Evolutionary conservation across 2,329 filamentous ascomycete species (phyloP), one percentile per base, ranked within the genome.

Genomic region (Kalaharituber pfeilii): DNA sequence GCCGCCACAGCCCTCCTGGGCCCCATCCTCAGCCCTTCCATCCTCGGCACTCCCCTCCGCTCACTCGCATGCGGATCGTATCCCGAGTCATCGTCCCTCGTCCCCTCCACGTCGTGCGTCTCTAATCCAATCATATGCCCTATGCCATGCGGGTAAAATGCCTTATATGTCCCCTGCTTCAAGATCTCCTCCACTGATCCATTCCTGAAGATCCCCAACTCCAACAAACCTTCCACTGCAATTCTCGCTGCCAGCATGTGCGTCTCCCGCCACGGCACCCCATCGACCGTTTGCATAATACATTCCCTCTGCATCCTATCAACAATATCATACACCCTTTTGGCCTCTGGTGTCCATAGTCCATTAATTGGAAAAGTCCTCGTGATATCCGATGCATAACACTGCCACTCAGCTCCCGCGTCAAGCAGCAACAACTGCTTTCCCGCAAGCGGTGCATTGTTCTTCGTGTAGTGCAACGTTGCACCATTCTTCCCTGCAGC

Each of bases 381-480:
- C 0, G 91, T 96, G 26, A 96, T 80, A 67, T 96, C 89, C 55
- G 83, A 84, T 27, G 86, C 86, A 67, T 98, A 96, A 62, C 83
- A 81, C 50, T 80, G 71, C 69, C 80, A 94, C 68, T 96, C 89
- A 60, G 81, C 83, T 2, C 86, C 88, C 1, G 89, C 88, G 66
- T 98, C 89, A 3, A 98, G 72, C 20, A 93, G 80, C 28, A 96
- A 71, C 27, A 88, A 74, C 64, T 88, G 79, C 55, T 81, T 76
- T 25, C 81, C 79, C 2, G 70, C 70, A 18, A 96, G 75, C 1
- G 79, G 69, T 62, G 83, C 76, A 63, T 93, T 75, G 66, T 98
- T 96, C 52, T 76, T 78, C 44, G 77, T 76, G 67, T 98, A 98
- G 68, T 98, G 91, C 39, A 96, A 72, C 0, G 84, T 88, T 13